phyloP scores from a whole-genome alignment of 1,284 basidiomycete species.

The Rhodotorula sp. region DNA sequence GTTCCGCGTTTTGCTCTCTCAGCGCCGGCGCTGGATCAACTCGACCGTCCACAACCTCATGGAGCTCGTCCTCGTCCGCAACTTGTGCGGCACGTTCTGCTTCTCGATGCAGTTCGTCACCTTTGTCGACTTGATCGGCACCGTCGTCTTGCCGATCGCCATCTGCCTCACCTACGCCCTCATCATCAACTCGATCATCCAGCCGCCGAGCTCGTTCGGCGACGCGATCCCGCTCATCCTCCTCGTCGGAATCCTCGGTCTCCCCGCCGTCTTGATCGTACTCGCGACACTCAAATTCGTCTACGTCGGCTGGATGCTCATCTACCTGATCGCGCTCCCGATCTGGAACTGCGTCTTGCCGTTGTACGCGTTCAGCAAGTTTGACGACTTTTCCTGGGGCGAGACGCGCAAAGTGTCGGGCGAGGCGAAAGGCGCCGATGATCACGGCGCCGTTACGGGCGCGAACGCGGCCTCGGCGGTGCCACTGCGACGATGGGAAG shows the following conservation, averaged over 20 bases:
- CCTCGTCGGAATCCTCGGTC: conserved; percentile 83
- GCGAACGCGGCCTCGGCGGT: conserved; percentile 63
- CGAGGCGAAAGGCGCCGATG: conserved; percentile 67
- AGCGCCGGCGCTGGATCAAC: conserved; percentile 99
- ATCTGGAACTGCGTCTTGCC: conserved; percentile 85
- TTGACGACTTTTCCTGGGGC: conserved; percentile 99
- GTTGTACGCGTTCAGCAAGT: conserved; percentile 97
- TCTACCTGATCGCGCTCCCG: conserved; percentile 87
- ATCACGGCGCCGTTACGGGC: conserved; percentile 64
- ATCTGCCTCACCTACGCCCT: conserved; percentile 88
- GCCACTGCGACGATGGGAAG: conserved; percentile 94
- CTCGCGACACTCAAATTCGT: conserved; percentile 92
- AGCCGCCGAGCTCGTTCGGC: conserved; percentile 79
- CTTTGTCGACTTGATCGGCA: conserved; percentile 97
- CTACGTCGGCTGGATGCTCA: conserved; percentile 96
- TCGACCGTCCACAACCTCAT: conserved; percentile 99
- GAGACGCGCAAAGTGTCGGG: conserved; percentile 97
- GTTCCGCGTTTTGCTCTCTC: conserved; percentile 88
- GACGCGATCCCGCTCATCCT: conserved; percentile 93
- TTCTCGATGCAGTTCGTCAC: conserved; percentile 74
- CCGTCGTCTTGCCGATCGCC: conserved; percentile 90
- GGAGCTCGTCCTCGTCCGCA: conserved; percentile 95
- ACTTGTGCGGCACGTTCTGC: conserved; percentile 65
- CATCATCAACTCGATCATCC: conserved; percentile 72
- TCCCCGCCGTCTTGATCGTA: conserved; percentile 88